phyloP scores from a whole-genome alignment of 2,329 filamentous ascomycete genomes.

The Xylaria sp. region DNA sequence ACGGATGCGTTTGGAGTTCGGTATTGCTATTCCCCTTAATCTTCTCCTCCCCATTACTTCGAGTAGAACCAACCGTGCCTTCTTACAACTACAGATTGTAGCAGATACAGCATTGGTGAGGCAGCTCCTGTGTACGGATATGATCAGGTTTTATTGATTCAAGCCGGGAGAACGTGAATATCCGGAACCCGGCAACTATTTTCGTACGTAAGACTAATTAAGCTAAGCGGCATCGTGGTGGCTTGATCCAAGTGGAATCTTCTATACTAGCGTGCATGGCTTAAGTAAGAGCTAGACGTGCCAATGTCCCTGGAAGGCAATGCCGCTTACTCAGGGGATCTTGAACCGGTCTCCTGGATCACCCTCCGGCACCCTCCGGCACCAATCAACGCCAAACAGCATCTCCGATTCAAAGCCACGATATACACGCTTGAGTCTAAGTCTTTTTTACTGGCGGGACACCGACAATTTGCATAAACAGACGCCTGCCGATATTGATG shows the following conservation, averaged over 20 bases:
- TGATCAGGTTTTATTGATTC: not conserved
- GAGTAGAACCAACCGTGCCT: not conserved
- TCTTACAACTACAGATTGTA: not conserved
- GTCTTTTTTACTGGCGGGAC: not conserved
- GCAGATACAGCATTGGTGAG: not conserved
- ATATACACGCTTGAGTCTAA: not conserved
- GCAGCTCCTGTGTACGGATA: not conserved
- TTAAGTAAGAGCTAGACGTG: constrained; percentile 1
- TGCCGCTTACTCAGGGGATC: constrained; percentile 16
- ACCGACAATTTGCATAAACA: not conserved
- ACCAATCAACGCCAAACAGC: not conserved
- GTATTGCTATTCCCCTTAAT: not conserved
- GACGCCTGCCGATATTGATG: not conserved
- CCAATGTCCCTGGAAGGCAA: not conserved
- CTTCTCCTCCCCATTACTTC: not conserved
- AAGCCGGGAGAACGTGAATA: not conserved
- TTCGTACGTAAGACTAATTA: not conserved
- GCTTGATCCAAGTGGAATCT: not conserved
- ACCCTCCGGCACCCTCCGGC: constrained; percentile 18
- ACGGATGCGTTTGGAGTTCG: constrained; percentile 20
- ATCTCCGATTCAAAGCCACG: not conserved
- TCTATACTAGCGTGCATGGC: not conserved
- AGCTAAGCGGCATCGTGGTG: not conserved
- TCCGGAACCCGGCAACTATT: not conserved
- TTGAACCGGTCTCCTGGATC: constrained; percentile 27